Conservation (phyloP, 352 stramenopile species). For the Globisporangium alternatum region DNA sequence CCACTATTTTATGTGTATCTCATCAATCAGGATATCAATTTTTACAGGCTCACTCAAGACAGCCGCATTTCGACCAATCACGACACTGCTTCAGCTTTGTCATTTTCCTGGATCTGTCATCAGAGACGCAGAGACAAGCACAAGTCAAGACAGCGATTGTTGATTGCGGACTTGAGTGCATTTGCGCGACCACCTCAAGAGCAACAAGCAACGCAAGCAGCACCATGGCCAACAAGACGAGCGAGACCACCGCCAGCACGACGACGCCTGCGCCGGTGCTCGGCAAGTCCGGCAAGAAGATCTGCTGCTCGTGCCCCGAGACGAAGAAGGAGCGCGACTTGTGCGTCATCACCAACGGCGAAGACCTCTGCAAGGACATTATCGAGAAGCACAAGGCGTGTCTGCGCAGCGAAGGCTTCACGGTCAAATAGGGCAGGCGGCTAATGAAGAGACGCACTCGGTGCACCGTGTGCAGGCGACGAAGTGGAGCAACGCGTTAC, state of each 20-base stretch:
- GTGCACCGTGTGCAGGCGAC: not conserved
- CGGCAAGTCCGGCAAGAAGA: conserved; percentile 97
- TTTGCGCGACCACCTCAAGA: not conserved
- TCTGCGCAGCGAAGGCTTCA: conserved; percentile 95
- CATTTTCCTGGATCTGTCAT: not conserved
- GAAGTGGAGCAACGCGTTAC: not conserved
- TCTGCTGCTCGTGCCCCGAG: conserved; percentile 98
- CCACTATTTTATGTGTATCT: not conserved
- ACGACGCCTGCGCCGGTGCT: conserved; percentile 45
- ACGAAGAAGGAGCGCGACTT: conserved; percentile 93
- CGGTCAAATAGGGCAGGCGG: conserved; percentile 71
- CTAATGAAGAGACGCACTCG: not conserved
- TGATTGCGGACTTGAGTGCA: not conserved
- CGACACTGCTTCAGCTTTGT: not conserved
- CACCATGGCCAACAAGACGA: conserved; percentile 52
- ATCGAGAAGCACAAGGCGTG: conserved; percentile 98
- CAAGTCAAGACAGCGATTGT: not conserved
- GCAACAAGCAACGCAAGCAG: not conserved
- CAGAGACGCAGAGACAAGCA: conserved; percentile 18
- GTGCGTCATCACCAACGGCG: conserved; percentile 90
- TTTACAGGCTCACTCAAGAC: not conserved
- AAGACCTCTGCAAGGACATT: conserved; percentile 92
- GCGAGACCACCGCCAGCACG: conserved; percentile 19
- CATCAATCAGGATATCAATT: not conserved
- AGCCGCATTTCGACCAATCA: conserved; percentile 8